A percentile compares a stretch with the other conserved stretches of the same genome.
These are phyloP conservation scores for Polytrichum commune DNA, from an alignment of 225 moss, liverwort and hornwort genomes.

Conservation along the genomic window DNA sequence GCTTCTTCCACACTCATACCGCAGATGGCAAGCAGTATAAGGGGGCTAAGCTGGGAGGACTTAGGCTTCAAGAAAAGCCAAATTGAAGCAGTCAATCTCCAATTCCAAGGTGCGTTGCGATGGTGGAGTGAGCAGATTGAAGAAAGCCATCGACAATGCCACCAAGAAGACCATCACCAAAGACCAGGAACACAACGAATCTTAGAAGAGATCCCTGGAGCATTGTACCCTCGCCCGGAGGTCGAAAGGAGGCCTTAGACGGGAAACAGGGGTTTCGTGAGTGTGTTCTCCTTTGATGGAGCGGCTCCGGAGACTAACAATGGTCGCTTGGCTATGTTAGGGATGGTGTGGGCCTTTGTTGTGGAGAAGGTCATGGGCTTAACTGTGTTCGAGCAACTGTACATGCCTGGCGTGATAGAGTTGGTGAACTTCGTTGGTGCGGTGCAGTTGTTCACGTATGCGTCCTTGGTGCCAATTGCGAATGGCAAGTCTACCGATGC, in stretches of 20 bases:
- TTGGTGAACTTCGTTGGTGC: slow-evolving; percentile 34
- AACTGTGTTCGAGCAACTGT: slow-evolving; percentile 30
- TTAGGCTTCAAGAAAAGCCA: no score
- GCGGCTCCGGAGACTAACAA: neutral
- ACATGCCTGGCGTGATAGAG: slow-evolving; percentile 25
- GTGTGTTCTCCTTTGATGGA: slow-evolving; percentile 49
- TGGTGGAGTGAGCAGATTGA: no score
- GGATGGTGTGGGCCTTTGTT: slow-evolving; percentile 16
- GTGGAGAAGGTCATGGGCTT: slow-evolving; percentile 30
- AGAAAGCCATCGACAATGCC: slow-evolving; percentile 23
- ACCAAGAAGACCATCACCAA: slow-evolving; percentile 46
- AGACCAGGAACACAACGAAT: slow-evolving; percentile 37
- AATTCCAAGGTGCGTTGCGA: no score
- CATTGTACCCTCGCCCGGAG: slow-evolving; percentile 36
- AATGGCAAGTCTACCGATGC: no score
- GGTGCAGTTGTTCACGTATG: slow-evolving; percentile 35
- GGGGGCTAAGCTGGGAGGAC: no score
- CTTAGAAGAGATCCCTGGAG: slow-evolving; percentile 29
- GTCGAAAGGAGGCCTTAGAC: slow-evolving; percentile 53
- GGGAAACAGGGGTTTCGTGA: slow-evolving; percentile 29
- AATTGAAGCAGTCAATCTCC: no score
- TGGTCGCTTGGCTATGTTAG: no score
- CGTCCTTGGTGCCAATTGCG: no score
- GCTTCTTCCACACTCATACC: no score
- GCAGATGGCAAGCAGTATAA: no score